Percentiles rank a stretch among this genome's conserved stretches.
These are phyloP conservation scores for Colletotrichum salicis DNA, from an alignment of 2,329 filamentous ascomycete species.

Conservation along the genomic window DNA sequence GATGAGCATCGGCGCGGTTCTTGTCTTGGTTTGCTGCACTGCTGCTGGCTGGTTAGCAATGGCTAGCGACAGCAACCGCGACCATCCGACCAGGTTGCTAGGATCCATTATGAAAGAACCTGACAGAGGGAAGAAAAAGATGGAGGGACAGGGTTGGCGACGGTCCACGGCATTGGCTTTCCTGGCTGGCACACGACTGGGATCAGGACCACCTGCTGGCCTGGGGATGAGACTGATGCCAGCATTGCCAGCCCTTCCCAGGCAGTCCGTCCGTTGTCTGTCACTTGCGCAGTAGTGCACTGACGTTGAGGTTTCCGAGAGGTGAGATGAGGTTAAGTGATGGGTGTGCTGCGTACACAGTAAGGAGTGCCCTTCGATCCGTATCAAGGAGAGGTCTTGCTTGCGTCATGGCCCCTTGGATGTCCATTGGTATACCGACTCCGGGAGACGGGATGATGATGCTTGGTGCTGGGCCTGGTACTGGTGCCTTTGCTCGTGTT, in stretches of 20 bases:
- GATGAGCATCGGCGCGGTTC: background rate
- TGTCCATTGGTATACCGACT: background rate
- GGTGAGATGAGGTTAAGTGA: background rate
- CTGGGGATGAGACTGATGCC: constrained; percentile 26
- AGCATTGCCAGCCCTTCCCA: constrained; percentile 27
- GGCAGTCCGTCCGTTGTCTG: constrained; percentile 24
- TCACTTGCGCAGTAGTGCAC: constrained; percentile 13
- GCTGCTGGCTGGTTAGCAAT: constrained; percentile 4
- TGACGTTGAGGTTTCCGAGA: constrained; percentile 9
- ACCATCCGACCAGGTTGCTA: constrained; percentile 6
- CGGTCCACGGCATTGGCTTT: constrained; percentile 19
- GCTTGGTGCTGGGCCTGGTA: background rate
- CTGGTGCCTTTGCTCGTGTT: constrained; percentile 1
- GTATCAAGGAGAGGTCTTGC: constrained; percentile 9
- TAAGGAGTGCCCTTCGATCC: background rate
- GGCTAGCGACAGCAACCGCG: background rate
- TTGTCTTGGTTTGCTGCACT: constrained; percentile 6
- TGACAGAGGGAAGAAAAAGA: background rate
- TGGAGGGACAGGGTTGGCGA: constrained; percentile 10
- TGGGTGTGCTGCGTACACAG: background rate
- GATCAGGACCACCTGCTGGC: constrained; percentile 22
- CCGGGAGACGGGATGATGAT: background rate
- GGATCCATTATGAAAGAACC: background rate
- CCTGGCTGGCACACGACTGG: constrained; percentile 3
- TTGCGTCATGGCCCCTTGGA: background rate